Evolutionary conservation across 225 moss, liverwort and hornwort genomes (phyloP).

Genomic region (Asterella californica): DNA sequence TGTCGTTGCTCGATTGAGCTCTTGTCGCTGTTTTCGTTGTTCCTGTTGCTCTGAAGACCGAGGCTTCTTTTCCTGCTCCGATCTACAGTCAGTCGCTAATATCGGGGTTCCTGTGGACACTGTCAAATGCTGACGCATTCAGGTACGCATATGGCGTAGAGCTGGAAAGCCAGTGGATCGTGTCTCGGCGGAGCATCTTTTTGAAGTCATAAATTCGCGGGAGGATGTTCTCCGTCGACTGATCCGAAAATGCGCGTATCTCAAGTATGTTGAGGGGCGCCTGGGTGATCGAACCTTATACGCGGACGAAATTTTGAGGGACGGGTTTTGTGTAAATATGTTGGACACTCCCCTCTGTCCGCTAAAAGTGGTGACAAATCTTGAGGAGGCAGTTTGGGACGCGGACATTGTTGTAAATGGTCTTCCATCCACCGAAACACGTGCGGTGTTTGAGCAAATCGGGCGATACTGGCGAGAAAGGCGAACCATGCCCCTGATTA

Average conservation of each 20-base stretch:
- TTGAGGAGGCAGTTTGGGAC: slow-evolving; percentile 97
- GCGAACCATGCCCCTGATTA: slow-evolving; percentile 82
- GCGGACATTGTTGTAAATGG: slow-evolving; percentile 91
- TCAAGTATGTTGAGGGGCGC: slow-evolving; percentile 93
- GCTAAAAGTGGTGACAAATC: slow-evolving; percentile 86
- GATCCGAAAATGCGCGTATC: slow-evolving; percentile 93
- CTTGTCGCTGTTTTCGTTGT: not conserved
- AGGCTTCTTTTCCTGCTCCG: not conserved
- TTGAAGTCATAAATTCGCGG: slow-evolving; percentile 85
- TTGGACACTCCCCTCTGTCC: slow-evolving; percentile 89
- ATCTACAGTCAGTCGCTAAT: not conserved
- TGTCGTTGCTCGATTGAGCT: not conserved
- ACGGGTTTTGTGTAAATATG: slow-evolving; percentile 97
- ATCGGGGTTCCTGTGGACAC: not conserved
- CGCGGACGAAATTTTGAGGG: slow-evolving; percentile 88
- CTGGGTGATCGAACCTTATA: slow-evolving; percentile 78
- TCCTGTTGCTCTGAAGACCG: not conserved
- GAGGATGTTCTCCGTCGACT: slow-evolving; percentile 89
- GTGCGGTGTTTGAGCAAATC: slow-evolving; percentile 79
- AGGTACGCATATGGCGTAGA: slow-evolving; percentile 92
- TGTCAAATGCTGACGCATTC: slow-evolving; percentile 7
- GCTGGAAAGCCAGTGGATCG: slow-evolving; percentile 80
- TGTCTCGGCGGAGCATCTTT: slow-evolving; percentile 69
- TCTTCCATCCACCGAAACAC: slow-evolving; percentile 86
- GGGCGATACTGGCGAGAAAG: slow-evolving; percentile 94